Conservation (phyloP, 805 yeast species). For the Pichia eremophila region DNA sequence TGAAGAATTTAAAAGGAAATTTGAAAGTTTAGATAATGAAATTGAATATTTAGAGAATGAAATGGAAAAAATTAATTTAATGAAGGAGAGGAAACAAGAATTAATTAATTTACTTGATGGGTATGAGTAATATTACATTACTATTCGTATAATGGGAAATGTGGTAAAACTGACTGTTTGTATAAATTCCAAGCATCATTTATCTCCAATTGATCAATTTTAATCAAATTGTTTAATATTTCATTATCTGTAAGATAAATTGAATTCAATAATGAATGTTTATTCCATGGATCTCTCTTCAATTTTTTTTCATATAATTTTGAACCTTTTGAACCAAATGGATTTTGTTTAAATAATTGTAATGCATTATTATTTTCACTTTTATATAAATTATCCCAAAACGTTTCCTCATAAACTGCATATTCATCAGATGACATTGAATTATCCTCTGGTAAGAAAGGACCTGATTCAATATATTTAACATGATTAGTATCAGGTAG, state of each 20-base stretch:
- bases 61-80: slow-evolving; percentile 45
- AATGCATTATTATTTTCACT: slow-evolving; percentile 49
- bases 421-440: slow-evolving; percentile 6
- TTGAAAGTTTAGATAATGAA: slow-evolving; percentile 65
- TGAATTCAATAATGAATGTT: slow-evolving; percentile 1
- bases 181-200: slow-evolving; percentile 17
- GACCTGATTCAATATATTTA: slow-evolving; percentile 50
- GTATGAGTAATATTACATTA: slow-evolving; percentile 8
- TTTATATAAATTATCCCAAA: slow-evolving; percentile 36
- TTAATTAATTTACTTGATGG: slow-evolving; percentile 47
- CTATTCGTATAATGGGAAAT: slow-evolving; percentile 15
- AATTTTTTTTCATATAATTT: slow-evolving; percentile 37
- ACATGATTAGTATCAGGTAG: slow-evolving; percentile 24
- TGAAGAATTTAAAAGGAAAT: slow-evolving; percentile 25
- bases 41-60: slow-evolving; percentile 56
- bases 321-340: slow-evolving; percentile 43
- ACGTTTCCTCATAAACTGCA: slow-evolving; percentile 23
- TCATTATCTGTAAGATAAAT: slow-evolving; percentile 9
- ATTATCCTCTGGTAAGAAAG: slow-evolving; percentile 30
- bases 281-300: slow-evolving; percentile 44
- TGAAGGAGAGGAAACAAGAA: slow-evolving; percentile 53
- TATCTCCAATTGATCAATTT: slow-evolving; percentile 24
- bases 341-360: slow-evolving; percentile 42
- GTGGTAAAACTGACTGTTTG: slow-evolving; percentile 6
- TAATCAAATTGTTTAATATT: slow-evolving; percentile 13